These are phyloP conservation scores for Acacia confusa DNA, from an alignment of 306 rosid species.

Conservation along the genomic window DNA sequence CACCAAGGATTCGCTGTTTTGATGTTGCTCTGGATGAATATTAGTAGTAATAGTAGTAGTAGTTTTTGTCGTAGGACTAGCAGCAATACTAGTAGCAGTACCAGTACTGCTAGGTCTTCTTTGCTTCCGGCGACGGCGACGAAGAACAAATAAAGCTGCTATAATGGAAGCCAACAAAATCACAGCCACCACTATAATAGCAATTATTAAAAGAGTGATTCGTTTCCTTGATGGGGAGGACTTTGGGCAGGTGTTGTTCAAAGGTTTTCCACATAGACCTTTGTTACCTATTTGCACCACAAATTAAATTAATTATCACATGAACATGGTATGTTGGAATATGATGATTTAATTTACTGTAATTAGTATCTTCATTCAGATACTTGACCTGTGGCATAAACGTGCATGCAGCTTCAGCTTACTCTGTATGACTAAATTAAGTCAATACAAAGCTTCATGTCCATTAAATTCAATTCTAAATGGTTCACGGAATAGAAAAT, in stretches of 20 bases:
- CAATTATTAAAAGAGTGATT: constrained; percentile 23
- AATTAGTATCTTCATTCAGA: not conserved
- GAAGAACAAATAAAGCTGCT: constrained; percentile 27
- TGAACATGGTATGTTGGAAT: too few relatives aligned
- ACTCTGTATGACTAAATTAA: not conserved
- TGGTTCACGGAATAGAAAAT: not conserved
- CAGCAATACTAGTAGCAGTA: not conserved
- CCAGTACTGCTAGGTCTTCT: not conserved
- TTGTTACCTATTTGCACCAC: constrained; percentile 54
- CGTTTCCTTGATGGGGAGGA: constrained; percentile 34
- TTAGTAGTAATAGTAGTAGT: too few relatives aligned
- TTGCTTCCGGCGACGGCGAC: constrained; percentile 27
- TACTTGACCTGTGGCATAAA: not conserved
- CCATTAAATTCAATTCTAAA: not conserved
- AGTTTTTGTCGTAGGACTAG: not conserved
- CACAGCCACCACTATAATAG: constrained; percentile 32
- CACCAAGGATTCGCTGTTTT: not conserved
- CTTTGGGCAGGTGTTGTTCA: constrained; percentile 46
- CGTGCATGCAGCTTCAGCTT: not conserved
- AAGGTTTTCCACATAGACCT: constrained; percentile 70
- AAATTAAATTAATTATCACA: not conserved
- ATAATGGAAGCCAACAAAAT: constrained; percentile 34
- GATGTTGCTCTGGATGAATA: not conserved
- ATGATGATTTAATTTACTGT: not conserved
- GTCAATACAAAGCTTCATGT: not conserved